Evolutionary conservation across 352 stramenopile species (phyloP).

Genomic region (Pythium periplocum): DNA sequence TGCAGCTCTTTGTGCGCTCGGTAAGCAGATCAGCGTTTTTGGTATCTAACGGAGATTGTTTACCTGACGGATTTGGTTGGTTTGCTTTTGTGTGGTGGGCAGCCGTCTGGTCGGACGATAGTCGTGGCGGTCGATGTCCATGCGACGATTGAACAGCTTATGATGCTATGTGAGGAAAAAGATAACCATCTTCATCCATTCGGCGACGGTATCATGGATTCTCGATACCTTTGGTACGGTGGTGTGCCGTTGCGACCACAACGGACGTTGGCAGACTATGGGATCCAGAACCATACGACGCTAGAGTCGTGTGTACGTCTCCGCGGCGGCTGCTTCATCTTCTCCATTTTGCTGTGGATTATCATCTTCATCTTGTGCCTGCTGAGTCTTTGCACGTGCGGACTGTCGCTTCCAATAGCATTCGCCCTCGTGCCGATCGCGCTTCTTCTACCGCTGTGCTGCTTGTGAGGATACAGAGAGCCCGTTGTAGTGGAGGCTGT

Average conservation of each 20-base stretch:
- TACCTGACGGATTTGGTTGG: no score
- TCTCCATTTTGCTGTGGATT: slow-evolving; percentile 75
- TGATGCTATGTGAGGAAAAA: slow-evolving; percentile 14
- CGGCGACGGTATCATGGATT: background rate
- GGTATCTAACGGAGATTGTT: no score
- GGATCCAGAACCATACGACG: slow-evolving; percentile 66
- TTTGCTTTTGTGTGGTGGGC: no score
- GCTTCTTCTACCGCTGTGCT: slow-evolving; percentile 62
- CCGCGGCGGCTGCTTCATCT: slow-evolving; percentile 60
- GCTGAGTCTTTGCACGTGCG: slow-evolving; percentile 70
- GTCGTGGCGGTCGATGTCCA: slow-evolving; percentile 25
- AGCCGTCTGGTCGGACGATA: slow-evolving; percentile 23
- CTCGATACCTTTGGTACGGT: slow-evolving; percentile 49
- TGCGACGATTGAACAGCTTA: slow-evolving; percentile 33
- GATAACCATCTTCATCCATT: background rate
- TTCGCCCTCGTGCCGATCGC: slow-evolving; percentile 52
- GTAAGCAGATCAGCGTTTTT: slow-evolving; percentile 10
- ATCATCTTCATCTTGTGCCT: slow-evolving; percentile 71
- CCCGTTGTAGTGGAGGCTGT: no score
- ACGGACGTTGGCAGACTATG: slow-evolving; percentile 48
- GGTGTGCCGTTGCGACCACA: slow-evolving; percentile 48
- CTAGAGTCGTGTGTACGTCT: slow-evolving; percentile 36
- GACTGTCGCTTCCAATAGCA: slow-evolving; percentile 52
- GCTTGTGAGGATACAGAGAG: slow-evolving; percentile 28
- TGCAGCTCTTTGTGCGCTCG: slow-evolving; percentile 71